A percentile compares a stretch with the other conserved stretches of the same genome.
Conservation (phyloP, 2,329 filamentous ascomycete genomes). For the Phoma sp. region DNA sequence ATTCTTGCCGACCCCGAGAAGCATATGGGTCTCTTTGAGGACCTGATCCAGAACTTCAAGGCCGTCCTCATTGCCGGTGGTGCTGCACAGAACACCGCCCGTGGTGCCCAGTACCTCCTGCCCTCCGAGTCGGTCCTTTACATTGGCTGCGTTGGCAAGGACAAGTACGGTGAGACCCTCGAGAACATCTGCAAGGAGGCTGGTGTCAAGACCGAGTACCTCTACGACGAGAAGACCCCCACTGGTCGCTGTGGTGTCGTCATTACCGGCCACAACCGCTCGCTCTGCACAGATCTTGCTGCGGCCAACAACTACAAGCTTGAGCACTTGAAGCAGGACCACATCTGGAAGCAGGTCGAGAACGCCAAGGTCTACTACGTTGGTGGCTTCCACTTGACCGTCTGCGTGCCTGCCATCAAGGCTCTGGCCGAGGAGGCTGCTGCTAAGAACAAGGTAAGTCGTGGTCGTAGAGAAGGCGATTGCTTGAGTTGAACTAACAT, state of each 20-base stretch:
- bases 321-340: conserved; percentile 87
- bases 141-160: conserved; percentile 91
- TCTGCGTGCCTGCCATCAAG: conserved; percentile 89
- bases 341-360: conserved; percentile 92
- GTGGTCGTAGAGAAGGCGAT: conserved; percentile 26
- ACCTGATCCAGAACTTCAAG: conserved; percentile 88
- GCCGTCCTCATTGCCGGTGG: conserved; percentile 96
- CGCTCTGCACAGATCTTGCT: conserved; percentile 91
- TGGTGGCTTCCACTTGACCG: conserved; percentile 96
- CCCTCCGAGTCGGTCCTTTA: conserved; percentile 88
- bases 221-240: conserved; percentile 80
- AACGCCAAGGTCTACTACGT: conserved; percentile 89
- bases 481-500: conserved; percentile 7
- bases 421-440: conserved; percentile 91
- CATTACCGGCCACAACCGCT: conserved; percentile 96
- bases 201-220: conserved; percentile 93
- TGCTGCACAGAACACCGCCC: conserved; percentile 95
- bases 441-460: conserved; percentile 77
- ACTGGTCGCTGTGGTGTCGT: conserved; percentile 96
- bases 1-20: conserved; percentile 88
- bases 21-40: conserved; percentile 89
- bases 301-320: conserved; percentile 97
- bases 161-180: conserved; percentile 93
- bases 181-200: conserved; percentile 84
- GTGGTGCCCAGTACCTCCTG: conserved; percentile 95